Conservation (phyloP, 371 early-diverging fungal genomes). For the Zychaea mexicana region DNA sequence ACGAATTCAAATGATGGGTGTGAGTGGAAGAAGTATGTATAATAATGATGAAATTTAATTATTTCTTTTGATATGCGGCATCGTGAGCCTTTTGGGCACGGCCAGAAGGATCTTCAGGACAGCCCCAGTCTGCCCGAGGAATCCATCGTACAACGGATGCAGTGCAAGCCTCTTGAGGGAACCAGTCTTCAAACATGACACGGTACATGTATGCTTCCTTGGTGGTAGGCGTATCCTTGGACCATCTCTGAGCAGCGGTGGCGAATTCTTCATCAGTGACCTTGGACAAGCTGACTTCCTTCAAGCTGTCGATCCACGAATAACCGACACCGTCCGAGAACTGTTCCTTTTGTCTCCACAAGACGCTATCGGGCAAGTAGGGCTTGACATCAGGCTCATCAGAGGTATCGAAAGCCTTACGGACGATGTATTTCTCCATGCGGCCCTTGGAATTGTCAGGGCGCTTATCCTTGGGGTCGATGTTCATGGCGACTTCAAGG, state of each 20-base stretch:
- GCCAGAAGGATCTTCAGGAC: slow-evolving; percentile 95
- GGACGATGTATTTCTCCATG: slow-evolving; percentile 88
- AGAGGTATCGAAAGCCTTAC: slow-evolving; percentile 81
- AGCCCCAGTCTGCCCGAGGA: slow-evolving; percentile 96
- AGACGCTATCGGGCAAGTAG: slow-evolving; percentile 87
- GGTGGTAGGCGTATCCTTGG: slow-evolving; percentile 89
- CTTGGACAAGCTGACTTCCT: slow-evolving; percentile 67
- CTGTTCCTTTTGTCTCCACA: slow-evolving; percentile 98
- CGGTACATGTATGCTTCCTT: slow-evolving; percentile 97
- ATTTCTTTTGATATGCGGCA: slow-evolving; percentile 51
- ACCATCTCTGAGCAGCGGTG: slow-evolving; percentile 69
- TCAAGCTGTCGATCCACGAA: slow-evolving; percentile 93
- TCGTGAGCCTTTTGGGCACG: slow-evolving; percentile 95
- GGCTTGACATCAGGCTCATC: slow-evolving; percentile 69
- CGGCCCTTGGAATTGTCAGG: slow-evolving; percentile 62
- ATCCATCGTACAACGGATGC: slow-evolving; percentile 94
- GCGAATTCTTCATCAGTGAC: slow-evolving; percentile 82
- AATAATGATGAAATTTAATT: not conserved
- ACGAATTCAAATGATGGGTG: no score
- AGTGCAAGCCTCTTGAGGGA: slow-evolving; percentile 88
- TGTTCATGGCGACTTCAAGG: slow-evolving; percentile 86
- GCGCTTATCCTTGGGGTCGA: slow-evolving; percentile 82
- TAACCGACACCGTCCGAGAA: slow-evolving; percentile 98
- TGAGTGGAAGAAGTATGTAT: not conserved
- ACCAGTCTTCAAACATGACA: slow-evolving; percentile 87